These are phyloP conservation scores for Plasmodium vivax DNA, from an alignment of 169 alveolate genomes.

Conservation along the genomic window DNA sequence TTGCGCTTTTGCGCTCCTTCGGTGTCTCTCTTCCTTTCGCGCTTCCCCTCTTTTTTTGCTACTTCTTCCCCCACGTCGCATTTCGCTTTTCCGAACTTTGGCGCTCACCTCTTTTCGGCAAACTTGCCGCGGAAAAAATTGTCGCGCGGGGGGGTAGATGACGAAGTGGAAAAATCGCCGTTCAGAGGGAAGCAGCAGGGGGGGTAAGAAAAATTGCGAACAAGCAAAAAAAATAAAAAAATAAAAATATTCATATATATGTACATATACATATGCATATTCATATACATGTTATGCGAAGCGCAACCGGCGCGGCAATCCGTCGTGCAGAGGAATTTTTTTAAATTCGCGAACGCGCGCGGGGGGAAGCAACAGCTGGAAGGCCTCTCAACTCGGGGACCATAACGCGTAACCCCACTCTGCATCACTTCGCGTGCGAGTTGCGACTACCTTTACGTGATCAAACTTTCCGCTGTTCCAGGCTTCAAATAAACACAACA, in stretches of 20 bases:
- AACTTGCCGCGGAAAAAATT: not conserved
- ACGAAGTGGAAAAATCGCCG: not conserved
- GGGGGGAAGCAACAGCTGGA: not conserved
- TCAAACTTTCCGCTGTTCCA: not conserved
- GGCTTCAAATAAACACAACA: not conserved
- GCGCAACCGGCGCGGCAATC: not conserved
- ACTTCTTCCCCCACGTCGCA: not conserved
- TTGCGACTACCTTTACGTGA: not conserved
- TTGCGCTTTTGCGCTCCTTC: not conserved
- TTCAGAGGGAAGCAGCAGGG: not conserved
- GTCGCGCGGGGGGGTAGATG: not conserved
- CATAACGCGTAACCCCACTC: not conserved
- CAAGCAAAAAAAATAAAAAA: not conserved
- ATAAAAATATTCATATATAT: not conserved
- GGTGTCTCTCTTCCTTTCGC: not conserved
- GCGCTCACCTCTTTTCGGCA: not conserved
- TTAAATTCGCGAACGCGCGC: not conserved
- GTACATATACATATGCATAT: too few species aligned
- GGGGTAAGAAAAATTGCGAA: not conserved
- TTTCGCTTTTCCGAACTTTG: not conserved
- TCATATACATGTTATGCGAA: not conserved
- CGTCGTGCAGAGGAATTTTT: not conserved
- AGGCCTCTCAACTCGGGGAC: not conserved
- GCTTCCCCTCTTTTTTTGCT: not conserved
- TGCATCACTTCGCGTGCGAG: not conserved